phyloP scores from a whole-genome alignment of 495 filamentous ascomycete species.

The Daldinia loculata region DNA sequence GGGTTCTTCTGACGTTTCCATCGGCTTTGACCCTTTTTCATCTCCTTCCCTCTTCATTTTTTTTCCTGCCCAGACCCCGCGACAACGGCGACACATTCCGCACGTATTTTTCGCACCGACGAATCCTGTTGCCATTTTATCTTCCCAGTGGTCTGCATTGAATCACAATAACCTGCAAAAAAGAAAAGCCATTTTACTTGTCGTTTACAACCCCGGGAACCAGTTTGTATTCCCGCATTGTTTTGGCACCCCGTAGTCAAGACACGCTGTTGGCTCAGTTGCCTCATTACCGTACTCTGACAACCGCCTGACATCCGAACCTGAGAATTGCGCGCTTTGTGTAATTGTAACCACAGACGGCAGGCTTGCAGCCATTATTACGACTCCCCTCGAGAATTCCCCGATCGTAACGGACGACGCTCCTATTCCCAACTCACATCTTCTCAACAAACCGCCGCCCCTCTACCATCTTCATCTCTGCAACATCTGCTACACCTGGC shows the following conservation, averaged over 20 bases:
- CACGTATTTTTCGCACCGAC: conserved; percentile 35
- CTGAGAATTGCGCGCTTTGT: conserved; percentile 39
- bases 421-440: conserved; percentile 24
- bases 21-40: conserved; percentile 51
- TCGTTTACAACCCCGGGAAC: conserved; percentile 10
- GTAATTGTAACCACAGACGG: conserved; percentile 36
- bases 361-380: conserved; percentile 31
- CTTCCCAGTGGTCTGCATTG: conserved; percentile 8
- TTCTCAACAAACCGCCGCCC: conserved; percentile 14
- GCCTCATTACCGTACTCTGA: conserved; percentile 13
- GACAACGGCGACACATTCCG: conserved; percentile 44
- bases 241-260: conserved; percentile 28
- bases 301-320: conserved; percentile 31
- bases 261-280: conserved; percentile 21
- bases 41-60: conserved; percentile 44
- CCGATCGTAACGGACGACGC: conserved; percentile 34
- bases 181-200: conserved; percentile 12
- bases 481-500: conserved; percentile 24
- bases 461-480: conserved; percentile 20
- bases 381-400: conserved; percentile 22
- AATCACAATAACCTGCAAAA: conserved; percentile 12
- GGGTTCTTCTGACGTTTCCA: conserved; percentile 60
- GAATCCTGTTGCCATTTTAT: conserved; percentile 25
- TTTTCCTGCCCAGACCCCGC: conserved; percentile 42
- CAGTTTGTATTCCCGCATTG: conserved; percentile 33